Base-by-base conservation (phyloP, 129 eudicot genomes). In the Flaveria bidentis region DNA sequence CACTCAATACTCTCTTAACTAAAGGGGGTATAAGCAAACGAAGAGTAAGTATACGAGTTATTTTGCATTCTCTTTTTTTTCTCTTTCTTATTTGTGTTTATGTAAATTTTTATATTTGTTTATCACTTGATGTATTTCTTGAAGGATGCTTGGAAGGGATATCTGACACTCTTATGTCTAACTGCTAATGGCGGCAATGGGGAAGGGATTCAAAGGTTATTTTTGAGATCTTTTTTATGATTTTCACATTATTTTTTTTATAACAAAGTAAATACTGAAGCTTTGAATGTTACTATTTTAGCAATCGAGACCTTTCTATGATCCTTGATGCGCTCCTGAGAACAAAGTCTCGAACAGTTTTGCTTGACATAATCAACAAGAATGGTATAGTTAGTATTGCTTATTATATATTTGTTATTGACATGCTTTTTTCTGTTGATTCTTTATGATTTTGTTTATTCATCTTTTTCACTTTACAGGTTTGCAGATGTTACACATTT, bases 231-330 rank as follows among this genome's bases (percentile, higher is more conserved):
- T n/a, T 61, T 70, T 70, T 10, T 14, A 49, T 69, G 49, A 9
- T 73, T n/a, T 77, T 77, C 4, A 45, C 42, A 25, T 3, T 23
- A 63, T 17, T 20, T 50, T 65, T 5, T 65, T 5, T 22, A 12
- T 14, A 60, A 76, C 41, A 76, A 76, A 49, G 2, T 23, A n/a
- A 75, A 50, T 41, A 72, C 76, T 30, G 52, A 72, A 71, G 60
- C 69, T 22, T 33, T 67, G 13, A 45, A 52, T 71, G 30, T 44
- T 23, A 56, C 41, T 65, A 28, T 79, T 87, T 79, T 85, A 94
- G 98, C 82, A 94, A 87, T 82, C 84, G 97, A 72, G 96, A 94
- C 75, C 98, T 91, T 80, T 94, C 98, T 52, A 94, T 94, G 97
- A 91, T 94, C 75, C 86, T 91, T 78, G 98, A 86, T 67, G 98